Conservation (phyloP, 768 basidiomycete genomes). For the Rossbeevera mucosa region DNA sequence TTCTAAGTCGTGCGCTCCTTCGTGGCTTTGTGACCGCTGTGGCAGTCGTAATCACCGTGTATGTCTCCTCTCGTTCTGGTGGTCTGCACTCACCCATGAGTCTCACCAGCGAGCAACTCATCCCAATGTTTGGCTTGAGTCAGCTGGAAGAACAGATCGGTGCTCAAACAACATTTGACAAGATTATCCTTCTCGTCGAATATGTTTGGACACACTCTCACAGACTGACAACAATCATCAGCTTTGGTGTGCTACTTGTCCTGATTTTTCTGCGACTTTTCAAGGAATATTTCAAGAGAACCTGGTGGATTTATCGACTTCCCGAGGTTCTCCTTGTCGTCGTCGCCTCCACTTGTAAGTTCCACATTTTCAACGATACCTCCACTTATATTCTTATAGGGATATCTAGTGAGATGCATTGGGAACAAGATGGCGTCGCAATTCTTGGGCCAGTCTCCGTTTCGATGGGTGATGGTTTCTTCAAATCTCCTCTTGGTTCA, state of each 20-base stretch:
- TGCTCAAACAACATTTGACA: constrained; percentile 69
- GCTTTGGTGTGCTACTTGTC: constrained; percentile 61
- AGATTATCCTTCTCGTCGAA: constrained; percentile 69
- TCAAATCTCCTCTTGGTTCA: constrained; percentile 68
- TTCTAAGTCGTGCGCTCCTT: constrained; percentile 82
- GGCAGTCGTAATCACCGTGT: constrained; percentile 83
- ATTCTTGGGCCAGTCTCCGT: constrained; percentile 79
- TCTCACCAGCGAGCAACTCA: constrained; percentile 63
- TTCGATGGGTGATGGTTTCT: constrained; percentile 53
- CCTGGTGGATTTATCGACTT: constrained; percentile 70
- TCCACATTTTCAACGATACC: background rate
- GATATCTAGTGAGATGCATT: constrained; percentile 60
- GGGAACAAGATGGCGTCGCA: constrained; percentile 76
- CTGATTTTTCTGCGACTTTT: constrained; percentile 59
- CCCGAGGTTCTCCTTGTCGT: constrained; percentile 92
- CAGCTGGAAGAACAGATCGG: constrained; percentile 49
- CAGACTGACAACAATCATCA: constrained; percentile 64
- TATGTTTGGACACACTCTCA: constrained; percentile 56
- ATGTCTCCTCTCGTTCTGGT: constrained; percentile 23
- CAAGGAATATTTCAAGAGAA: constrained; percentile 55
- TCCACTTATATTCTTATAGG: constrained; percentile 38
- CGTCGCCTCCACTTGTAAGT: constrained; percentile 72
- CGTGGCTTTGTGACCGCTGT: constrained; percentile 86
- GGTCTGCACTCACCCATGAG: background rate
- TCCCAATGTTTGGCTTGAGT: constrained; percentile 84